These are phyloP conservation scores for Nyctanthes arbortristis DNA, from an alignment of 257 asterid genomes.

Conservation along the genomic window DNA sequence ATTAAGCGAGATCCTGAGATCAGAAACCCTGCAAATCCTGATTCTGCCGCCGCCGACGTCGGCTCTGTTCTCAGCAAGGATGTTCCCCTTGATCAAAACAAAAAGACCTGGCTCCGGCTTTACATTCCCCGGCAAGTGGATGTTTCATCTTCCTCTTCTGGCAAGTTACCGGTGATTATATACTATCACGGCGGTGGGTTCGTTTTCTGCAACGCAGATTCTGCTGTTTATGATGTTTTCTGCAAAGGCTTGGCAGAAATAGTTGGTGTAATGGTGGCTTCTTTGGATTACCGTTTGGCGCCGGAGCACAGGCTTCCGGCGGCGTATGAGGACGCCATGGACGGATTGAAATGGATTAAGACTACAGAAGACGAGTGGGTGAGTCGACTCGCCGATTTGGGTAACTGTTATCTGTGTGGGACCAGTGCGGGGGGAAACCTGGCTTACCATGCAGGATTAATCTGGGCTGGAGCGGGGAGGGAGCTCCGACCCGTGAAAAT, in stretches of 20 bases:
- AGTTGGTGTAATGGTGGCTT: constrained; percentile 34
- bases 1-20: constrained; percentile 23
- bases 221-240: constrained; percentile 27
- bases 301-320: constrained; percentile 49
- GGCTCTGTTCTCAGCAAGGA: constrained; percentile 36
- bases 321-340: constrained; percentile 47
- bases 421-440: constrained; percentile 44
- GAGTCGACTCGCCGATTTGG: constrained; percentile 31
- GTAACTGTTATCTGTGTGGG: constrained; percentile 33
- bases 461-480: not conserved
- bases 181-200: constrained; percentile 53
- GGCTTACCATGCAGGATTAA: constrained; percentile 38
- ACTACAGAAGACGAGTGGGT: constrained; percentile 37
- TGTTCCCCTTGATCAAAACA: constrained; percentile 25
- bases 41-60: constrained; percentile 15
- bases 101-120: constrained; percentile 37
- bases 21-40: constrained; percentile 24
- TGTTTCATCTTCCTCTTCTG: not conserved
- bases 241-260: constrained; percentile 32
- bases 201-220: constrained; percentile 32
- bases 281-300: constrained; percentile 44
- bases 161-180: constrained; percentile 34
- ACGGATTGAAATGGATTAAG: constrained; percentile 35
- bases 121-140: constrained; percentile 30
- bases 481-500: constrained; percentile 31